Evolutionary conservation across 2,329 filamentous ascomycete genomes (phyloP), one percentile per base, ranked within the genome.

Genomic region (Fusarium sterilihyphosum): DNA sequence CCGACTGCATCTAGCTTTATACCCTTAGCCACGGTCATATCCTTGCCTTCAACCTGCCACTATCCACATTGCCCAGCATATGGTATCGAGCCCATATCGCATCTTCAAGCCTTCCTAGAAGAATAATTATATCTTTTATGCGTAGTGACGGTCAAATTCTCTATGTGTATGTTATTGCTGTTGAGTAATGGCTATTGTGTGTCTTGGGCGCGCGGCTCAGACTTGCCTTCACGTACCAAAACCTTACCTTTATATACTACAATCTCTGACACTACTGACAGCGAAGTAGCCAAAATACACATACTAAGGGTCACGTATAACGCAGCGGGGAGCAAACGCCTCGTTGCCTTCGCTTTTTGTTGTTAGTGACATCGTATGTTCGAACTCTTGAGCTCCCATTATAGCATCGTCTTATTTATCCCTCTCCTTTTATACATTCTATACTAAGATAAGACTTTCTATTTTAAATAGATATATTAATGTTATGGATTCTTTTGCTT

Each of bases 381-480:
- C 53, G 38, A 57, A 8, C 29, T 22, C 54, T 10, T 29, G 29
- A 29, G 29, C 29, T 29, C 29, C 3, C 9, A 17, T n/a, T 18
- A 6, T 24, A 6, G 8, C 54, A 37, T 13, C 1, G 4, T 8
- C 10, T 20, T 41, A 14, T 13, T 31, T 4, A 35, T 20, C 17
- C 7, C 18, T 43, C 4, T n/a, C 8, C 1, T 44, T 35, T 31
- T 10, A 26, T 12, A 2, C 11, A 7, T 14, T 6, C 6, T 1
- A 10, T 6, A 16, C 11, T 14, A 20, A 33, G 8, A 18, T 2
- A 1, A 37, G n/a, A 20, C 0, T 26, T 16, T 0, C 9, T 0
- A 20, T 1, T 26, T 9, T 20, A 0, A 53, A 37, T 11, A 10
- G 3, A 20, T 0, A 18, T 3, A 16, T 10, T 10, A 3, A 3